phyloP scores from a whole-genome alignment of 2,329 filamentous ascomycete genomes.

The Nemania diffusa region DNA sequence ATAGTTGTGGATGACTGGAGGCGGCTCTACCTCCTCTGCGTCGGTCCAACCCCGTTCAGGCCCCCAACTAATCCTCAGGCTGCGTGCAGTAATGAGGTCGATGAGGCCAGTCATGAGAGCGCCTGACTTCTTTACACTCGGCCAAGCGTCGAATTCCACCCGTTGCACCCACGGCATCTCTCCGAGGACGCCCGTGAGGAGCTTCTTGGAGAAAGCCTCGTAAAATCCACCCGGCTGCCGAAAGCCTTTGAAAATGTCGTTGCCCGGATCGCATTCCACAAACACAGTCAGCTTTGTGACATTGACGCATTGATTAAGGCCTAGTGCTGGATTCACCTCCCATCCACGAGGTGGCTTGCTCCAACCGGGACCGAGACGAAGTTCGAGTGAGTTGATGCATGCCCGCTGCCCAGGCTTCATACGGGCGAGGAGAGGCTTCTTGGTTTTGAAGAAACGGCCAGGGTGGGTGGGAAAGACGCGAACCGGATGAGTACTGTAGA shows the following conservation, averaged over 20 bases:
- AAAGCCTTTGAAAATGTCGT: slow-evolving; percentile 74
- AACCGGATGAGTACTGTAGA: slow-evolving; percentile 71
- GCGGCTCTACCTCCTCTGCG: slow-evolving; percentile 55
- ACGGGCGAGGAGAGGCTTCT: slow-evolving; percentile 75
- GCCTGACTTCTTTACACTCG: slow-evolving; percentile 71
- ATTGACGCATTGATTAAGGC: slow-evolving; percentile 69
- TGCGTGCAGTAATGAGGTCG: slow-evolving; percentile 59
- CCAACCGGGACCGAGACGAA: slow-evolving; percentile 80
- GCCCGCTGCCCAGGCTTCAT: slow-evolving; percentile 69
- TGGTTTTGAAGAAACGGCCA: slow-evolving; percentile 76
- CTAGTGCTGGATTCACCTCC: slow-evolving; percentile 72
- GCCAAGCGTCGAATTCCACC: slow-evolving; percentile 77
- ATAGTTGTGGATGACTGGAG: slow-evolving; percentile 45
- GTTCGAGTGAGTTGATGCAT: slow-evolving; percentile 71
- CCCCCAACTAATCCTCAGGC: slow-evolving; percentile 72
- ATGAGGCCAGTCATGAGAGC: slow-evolving; percentile 72
- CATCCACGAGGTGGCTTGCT: slow-evolving; percentile 75
- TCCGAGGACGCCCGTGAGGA: slow-evolving; percentile 67
- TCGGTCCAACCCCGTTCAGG: slow-evolving; percentile 73
- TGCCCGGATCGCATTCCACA: slow-evolving; percentile 77
- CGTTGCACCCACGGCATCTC: slow-evolving; percentile 65
- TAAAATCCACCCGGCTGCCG: slow-evolving; percentile 74
- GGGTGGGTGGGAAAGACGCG: slow-evolving; percentile 74
- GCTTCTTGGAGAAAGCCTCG: slow-evolving; percentile 69
- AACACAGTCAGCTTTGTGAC: slow-evolving; percentile 72